Evolutionary conservation across 805 yeast genomes (phyloP), one percentile per base, ranked within the genome.

Genomic region (Hanseniaspora vineae): DNA sequence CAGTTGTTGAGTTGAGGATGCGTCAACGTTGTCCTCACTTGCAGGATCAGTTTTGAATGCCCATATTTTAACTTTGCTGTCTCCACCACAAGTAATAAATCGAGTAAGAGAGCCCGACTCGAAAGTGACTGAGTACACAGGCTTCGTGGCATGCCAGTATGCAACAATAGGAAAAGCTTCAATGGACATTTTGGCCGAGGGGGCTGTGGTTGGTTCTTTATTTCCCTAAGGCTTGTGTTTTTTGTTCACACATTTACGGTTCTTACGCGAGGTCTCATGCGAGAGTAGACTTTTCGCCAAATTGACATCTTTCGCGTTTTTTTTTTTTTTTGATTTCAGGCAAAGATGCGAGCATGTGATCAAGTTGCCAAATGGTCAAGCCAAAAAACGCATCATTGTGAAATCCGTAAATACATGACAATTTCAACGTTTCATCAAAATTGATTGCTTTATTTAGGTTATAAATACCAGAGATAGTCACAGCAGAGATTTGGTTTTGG

Each of bases 41-140:
- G 13, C 42, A 52, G 54, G 13, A n/a, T 29, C 6, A 13, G 31
- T 19, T 35, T 57, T 57, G 51, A 61, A 51, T 47, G 54, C 54
- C 78, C 83, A 72, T 31, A 77, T 65, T 45, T 97, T 71, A n/a
- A 87, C 82, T 55, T 85, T 84, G 60, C 83, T 84, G 63, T 92
- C 98, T 40, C 97, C 97, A 20, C 97, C 97, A 0, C 87, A 95
- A 0, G 97, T 90, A 3, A 81, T 90, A 35, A 90, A 66, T 45
- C 94, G 72, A 42, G 20, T 58, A 54, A 11, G 51, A 37, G 8
- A 40, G 39, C 39, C 55, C n/a, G 40, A 52, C 1, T 80, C 80
- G 59, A 80, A 77, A 50, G 76, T 75, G 2, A 80, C 72, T 17
- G 81, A 72, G 57, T 84, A 84, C 2, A 84, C 80, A 0, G 94